A percentile compares a stretch with the other conserved stretches of the same genome.
phyloP scores from a whole-genome alignment of 345 rosid genomes.

The rapeseed (Brassica napus) region DNA sequence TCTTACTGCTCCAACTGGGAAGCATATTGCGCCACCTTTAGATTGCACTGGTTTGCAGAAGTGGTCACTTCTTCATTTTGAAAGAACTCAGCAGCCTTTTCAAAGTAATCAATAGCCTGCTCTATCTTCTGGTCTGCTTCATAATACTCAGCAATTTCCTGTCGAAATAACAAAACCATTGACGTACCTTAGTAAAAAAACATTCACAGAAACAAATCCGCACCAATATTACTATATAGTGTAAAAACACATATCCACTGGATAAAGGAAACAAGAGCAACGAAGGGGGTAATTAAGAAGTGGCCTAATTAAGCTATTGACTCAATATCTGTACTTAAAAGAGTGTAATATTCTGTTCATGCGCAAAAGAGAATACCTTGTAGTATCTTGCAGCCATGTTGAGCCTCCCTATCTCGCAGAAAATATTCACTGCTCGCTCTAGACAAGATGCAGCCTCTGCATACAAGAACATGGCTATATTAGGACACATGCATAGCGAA shows the following conservation, averaged over 20 bases:
- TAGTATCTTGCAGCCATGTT: conserved; percentile 98
- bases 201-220: too few relatives aligned
- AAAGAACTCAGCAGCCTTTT: conserved; percentile 79
- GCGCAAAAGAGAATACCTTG: too few relatives aligned
- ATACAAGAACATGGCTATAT: conserved; percentile 25
- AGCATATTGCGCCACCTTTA: conserved; percentile 93
- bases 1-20: conserved; percentile 88
- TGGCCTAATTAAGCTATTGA: too few relatives aligned
- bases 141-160: conserved; percentile 85
- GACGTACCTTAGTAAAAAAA: too few relatives aligned
- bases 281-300: too few relatives aligned
- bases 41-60: conserved; percentile 98
- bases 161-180: conserved; percentile 30
- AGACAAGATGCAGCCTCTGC: conserved; percentile 95
- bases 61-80: conserved; percentile 84
- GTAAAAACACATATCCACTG: background rate
- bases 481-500: background rate
- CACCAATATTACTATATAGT: background rate
- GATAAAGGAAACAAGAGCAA: too few relatives aligned
- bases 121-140: conserved; percentile 67
- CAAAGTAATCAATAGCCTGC: conserved; percentile 66
- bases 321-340: too few relatives aligned
- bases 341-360: too few relatives aligned
- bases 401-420: conserved; percentile 93
- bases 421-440: conserved; percentile 72